Conservation (phyloP, 1,284 basidiomycete species). For the Laetiporus sulphureus region DNA sequence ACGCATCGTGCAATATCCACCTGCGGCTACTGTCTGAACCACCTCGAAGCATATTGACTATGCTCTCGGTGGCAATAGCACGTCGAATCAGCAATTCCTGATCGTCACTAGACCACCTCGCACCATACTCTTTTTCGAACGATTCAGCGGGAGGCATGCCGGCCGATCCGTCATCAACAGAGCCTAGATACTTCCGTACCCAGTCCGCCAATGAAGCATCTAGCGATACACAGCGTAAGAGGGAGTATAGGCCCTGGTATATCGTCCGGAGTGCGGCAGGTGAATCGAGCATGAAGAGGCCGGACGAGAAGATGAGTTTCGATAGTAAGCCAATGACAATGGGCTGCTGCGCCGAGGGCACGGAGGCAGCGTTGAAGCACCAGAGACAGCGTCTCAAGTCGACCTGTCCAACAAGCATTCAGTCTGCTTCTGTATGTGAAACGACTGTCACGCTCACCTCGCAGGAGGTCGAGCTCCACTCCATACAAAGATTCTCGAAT, state of each 20-base stretch:
- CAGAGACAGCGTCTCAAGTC: constrained; percentile 56
- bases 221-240: constrained; percentile 33
- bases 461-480: constrained; percentile 47
- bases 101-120: constrained; percentile 24
- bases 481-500: constrained; percentile 49
- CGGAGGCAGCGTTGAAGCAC: constrained; percentile 55
- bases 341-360: constrained; percentile 31
- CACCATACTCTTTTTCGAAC: constrained; percentile 33
- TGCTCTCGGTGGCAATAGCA: constrained; percentile 28
- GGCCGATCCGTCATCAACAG: constrained; percentile 24
- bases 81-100: constrained; percentile 20
- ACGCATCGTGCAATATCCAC: constrained; percentile 26
- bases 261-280: constrained; percentile 47
- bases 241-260: constrained; percentile 42
- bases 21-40: constrained; percentile 24
- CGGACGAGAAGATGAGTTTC: no score
- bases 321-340: no score
- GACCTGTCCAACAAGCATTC: no score
- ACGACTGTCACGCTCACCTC: constrained; percentile 30
- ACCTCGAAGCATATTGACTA: constrained; percentile 30
- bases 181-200: constrained; percentile 23
- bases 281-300: constrained; percentile 37
- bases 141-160: constrained; percentile 24
- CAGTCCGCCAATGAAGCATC: constrained; percentile 16
- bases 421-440: no score